Evolutionary conservation across 352 stramenopile genomes (phyloP).

Genomic region (Phytophthora tubulina): DNA sequence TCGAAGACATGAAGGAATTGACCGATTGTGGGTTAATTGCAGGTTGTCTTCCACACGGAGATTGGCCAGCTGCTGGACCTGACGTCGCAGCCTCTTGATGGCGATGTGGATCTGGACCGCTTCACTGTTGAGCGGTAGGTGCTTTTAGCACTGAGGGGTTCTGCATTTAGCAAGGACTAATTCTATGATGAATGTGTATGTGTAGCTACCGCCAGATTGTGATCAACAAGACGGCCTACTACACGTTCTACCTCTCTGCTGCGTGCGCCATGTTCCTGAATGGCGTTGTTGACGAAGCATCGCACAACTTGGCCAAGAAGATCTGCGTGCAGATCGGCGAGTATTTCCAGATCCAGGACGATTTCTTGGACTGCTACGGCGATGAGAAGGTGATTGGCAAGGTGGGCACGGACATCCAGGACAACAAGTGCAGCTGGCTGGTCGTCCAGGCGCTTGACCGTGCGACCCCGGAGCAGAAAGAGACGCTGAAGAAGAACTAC

Average conservation of each 20-base stretch:
- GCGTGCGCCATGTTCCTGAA: slow-evolving; percentile 92
- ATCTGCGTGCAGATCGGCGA: slow-evolving; percentile 97
- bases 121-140: slow-evolving; percentile 95
- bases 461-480: slow-evolving; percentile 77
- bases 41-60: slow-evolving; percentile 98
- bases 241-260: slow-evolving; percentile 99
- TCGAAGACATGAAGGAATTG: neutral
- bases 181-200: slow-evolving; percentile 12
- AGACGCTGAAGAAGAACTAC: slow-evolving; percentile 94
- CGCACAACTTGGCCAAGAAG: slow-evolving; percentile 89
- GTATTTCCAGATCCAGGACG: slow-evolving; percentile 99
- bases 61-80: slow-evolving; percentile 95
- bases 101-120: slow-evolving; percentile 84
- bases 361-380: slow-evolving; percentile 99
- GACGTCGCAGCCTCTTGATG: slow-evolving; percentile 89
- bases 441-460: slow-evolving; percentile 94
- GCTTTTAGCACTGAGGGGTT: slow-evolving; percentile 2
- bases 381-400: slow-evolving; percentile 94
- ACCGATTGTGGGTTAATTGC: slow-evolving; percentile 28
- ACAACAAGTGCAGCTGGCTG: slow-evolving; percentile 99
- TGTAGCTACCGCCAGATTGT: slow-evolving; percentile 93
- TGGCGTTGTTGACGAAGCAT: slow-evolving; percentile 83
- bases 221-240: slow-evolving; percentile 99
- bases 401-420: slow-evolving; percentile 98
- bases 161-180: slow-evolving; percentile 7